Base-by-base conservation (phyloP, 768 basidiomycete genomes). In the Floccularia luteovirens region DNA sequence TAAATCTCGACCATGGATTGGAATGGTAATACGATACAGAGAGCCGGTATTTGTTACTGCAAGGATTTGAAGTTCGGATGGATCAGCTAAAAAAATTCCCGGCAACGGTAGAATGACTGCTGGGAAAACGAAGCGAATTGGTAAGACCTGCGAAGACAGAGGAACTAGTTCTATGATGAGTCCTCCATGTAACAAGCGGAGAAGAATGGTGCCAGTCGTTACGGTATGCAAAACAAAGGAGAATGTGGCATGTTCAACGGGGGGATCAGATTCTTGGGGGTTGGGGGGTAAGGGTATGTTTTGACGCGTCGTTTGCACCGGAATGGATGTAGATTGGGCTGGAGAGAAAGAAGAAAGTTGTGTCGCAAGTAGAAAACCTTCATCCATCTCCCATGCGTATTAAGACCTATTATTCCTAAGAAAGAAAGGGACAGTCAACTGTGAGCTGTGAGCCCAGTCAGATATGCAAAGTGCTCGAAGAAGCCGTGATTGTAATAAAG, bases 121-220 rank as follows among this genome's bases (percentile, higher is more conserved):
- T 25, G 88, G 87, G 49, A 90, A 88, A 47, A 85, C 69, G 55
- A 92, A 77, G 42, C 87, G 79, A 46, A 90, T 71, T 13, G 88
- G 79, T 23, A 72, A 66, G 2, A 79, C 63, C 47, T 76, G 64
- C 1, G 72, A 69, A 4, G 84, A 76, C 32, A 90, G 64, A n/a
- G 88, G 86, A 25, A 79, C 54, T 33, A 93, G 74, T 52, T 92
- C 87, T 31, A 90, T 59, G 36, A 89, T 79, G 46, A 78, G 60
- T 19, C 81, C 82, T 32, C 73, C 77, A 45, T 90, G 82, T 39
- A 90, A 66, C 33, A 89, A 71, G 44, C 90, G 82, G 34, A 82
- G 59, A 38, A 90, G 71, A 39, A 91, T 68, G 36, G 81, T 71
- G 12, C 84, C 83, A 2, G 79, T 75, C 25, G 59, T 53, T 11